Conservation (phyloP, 73 alveolate genomes). For the Paramecium biaurelia region DNA sequence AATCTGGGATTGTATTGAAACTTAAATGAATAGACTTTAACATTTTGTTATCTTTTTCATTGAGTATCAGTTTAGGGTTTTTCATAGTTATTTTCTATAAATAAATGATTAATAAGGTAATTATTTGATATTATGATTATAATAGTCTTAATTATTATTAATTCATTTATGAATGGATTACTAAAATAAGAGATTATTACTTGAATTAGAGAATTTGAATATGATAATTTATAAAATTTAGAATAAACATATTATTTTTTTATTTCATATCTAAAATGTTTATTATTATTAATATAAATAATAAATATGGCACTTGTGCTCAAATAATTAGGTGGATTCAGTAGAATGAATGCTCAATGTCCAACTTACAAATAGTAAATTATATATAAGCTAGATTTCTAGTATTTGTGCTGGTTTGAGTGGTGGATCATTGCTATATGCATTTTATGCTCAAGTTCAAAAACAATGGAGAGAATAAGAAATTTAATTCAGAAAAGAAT, state of each 20-base stretch:
- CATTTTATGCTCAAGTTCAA: not conserved
- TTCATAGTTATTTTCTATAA: not conserved
- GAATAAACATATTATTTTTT: not conserved
- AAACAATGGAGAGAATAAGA: not conserved
- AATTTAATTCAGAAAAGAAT: slow-evolving; percentile 31
- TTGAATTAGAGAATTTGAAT: not conserved
- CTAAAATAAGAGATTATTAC: not conserved
- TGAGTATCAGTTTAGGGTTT: not conserved
- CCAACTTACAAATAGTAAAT: not conserved
- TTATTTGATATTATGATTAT: not conserved
- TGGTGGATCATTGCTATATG: slow-evolving; percentile 16
- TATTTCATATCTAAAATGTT: not conserved
- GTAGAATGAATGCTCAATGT: not conserved
- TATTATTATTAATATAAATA: not conserved
- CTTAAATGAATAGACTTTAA: not conserved
- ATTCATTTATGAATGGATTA: not conserved
- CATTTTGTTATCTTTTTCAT: not conserved
- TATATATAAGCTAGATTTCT: not conserved
- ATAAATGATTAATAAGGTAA: not conserved
- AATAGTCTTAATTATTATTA: not conserved
- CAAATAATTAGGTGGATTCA: not conserved
- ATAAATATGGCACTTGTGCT: slow-evolving; percentile 4
- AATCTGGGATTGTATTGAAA: not conserved
- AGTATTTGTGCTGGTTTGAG: slow-evolving; percentile 18
- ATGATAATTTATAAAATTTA: not conserved